Base-by-base conservation (phyloP, 345 rosid species). In the Litchi chinensis region DNA sequence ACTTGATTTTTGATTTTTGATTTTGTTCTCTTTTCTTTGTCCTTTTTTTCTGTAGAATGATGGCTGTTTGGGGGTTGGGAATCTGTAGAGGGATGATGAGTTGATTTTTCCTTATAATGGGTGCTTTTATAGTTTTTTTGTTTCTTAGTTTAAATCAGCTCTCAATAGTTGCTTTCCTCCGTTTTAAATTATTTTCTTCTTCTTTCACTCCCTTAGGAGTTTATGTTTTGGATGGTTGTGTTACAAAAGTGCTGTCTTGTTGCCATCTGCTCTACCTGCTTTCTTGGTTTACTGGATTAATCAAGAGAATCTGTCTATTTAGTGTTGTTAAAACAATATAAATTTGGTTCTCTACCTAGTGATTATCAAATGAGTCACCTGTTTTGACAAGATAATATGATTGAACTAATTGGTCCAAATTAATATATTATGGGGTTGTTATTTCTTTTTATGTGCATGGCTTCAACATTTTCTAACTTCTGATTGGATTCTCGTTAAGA, bases 81-180 rank as follows among this genome's bases (percentile, higher is more conserved):
- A 77, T 75, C 50, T 84, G 86, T 80, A 84, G 89, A 82, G 82
- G 77, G 70, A 77, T 65, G 56, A 71, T 82, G 83, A 59, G 22
- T 75, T 56, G 50, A 74, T 80, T 64, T 63, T 52, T 43, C 63
- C 22, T 68, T 73, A 50, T 63, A 77, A 82, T 79, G 82, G 74
- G 68, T 75, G 77, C 63, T 81, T 81, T 64, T 69, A 24, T 72
- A 11, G 24, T 24, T 40, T 18, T 57, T 19, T 37, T 9, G 8
- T 57, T 59, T 10, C 5, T 6, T 26, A 62, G 65, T 19, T 46
- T 77, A 28, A 44, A 63, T 32, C 78, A 18, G 32, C 5, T 79
- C 40, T 67, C 70, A 21, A 68, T 44, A 43, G 26, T 12, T 63
- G 70, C 74, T 9, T 62, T 10, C 19, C 18, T 41, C 64, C 12